These are phyloP conservation scores for Xylaria sp. DNA, from an alignment of 2,329 filamentous ascomycete genomes.

Conservation along the genomic window DNA sequence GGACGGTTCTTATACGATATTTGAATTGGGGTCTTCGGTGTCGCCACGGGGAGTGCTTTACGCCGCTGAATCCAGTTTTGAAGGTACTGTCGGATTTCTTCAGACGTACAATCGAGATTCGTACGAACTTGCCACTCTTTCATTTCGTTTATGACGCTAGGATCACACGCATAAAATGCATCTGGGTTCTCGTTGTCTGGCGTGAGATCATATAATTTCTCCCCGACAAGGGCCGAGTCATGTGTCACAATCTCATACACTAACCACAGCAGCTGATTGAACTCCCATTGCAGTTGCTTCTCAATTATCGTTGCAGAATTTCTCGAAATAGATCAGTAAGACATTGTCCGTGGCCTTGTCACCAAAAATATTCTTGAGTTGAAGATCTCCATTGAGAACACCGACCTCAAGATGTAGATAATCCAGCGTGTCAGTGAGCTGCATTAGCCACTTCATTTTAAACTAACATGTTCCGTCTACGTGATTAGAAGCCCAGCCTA, in stretches of 20 bases:
- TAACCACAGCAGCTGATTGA: conserved; percentile 16
- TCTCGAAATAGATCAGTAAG: conserved; percentile 23
- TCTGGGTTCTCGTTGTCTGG: background rate
- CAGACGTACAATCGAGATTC: conserved; percentile 11
- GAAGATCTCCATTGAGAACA: conserved; percentile 29
- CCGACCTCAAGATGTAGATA: conserved; percentile 33
- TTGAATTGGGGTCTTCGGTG: background rate
- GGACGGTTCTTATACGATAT: background rate
- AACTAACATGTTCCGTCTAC: conserved; percentile 40
- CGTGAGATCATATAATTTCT: background rate
- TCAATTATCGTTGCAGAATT: background rate
- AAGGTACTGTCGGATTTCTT: conserved; percentile 18
- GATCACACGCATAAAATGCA: background rate
- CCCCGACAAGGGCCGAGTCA: conserved; percentile 12
- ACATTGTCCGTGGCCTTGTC: conserved; percentile 24
- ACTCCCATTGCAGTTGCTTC: conserved; percentile 9
- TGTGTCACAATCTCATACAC: conserved; percentile 31
- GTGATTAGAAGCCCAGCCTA: conserved; percentile 46
- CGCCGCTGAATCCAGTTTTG: conserved; percentile 18
- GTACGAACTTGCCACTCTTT: conserved; percentile 11
- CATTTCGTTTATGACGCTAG: conserved; percentile 15
- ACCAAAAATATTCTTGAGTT: conserved; percentile 28
- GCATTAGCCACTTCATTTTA: conserved; percentile 33
- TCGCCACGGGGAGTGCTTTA: background rate
- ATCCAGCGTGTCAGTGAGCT: conserved; percentile 29